Evolutionary conservation across 225 moss, liverwort and hornwort genomes (phyloP).

Genomic region (Polytrichum formosum): DNA sequence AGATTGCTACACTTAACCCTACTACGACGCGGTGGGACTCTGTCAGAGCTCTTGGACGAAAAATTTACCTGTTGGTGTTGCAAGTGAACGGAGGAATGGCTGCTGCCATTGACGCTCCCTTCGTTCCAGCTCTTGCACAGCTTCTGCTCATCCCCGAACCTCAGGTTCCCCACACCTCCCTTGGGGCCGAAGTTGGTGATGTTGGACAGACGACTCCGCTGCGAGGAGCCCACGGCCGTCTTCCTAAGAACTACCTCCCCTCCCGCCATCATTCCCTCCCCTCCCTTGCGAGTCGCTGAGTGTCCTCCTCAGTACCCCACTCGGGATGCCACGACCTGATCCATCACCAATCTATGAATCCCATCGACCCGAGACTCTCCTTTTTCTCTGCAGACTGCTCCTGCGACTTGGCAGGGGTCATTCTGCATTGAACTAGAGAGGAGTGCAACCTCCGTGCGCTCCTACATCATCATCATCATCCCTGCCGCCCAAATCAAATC

Average conservation of each 20-base stretch:
- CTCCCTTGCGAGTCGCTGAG: neutral
- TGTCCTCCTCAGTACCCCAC: neutral
- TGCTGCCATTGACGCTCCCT: constrained; percentile 4
- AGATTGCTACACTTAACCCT: neutral
- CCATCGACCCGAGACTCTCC: too few species aligned
- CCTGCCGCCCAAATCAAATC: too few species aligned
- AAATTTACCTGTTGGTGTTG: constrained; percentile 4
- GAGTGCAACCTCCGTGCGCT: too few species aligned
- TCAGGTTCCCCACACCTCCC: neutral
- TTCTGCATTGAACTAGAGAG: too few species aligned
- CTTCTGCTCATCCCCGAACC: constrained; percentile 3
- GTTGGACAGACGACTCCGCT: neutral
- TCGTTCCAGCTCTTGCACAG: constrained; percentile 11
- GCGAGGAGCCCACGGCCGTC: neutral
- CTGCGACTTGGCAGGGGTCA: too few species aligned
- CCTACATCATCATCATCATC: too few species aligned
- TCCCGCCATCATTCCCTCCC: neutral
- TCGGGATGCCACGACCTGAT: neutral
- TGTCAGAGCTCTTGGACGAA: too few species aligned
- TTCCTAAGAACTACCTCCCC: neutral
- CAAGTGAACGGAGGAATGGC: neutral
- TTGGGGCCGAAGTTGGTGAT: neutral
- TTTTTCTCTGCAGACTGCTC: too few species aligned
- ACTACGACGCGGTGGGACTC: neutral
- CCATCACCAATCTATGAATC: too few species aligned